Evolutionary conservation across 768 basidiomycete species (phyloP), one percentile per base, ranked within the genome.

Genomic region (Leccinum barrowsii): DNA sequence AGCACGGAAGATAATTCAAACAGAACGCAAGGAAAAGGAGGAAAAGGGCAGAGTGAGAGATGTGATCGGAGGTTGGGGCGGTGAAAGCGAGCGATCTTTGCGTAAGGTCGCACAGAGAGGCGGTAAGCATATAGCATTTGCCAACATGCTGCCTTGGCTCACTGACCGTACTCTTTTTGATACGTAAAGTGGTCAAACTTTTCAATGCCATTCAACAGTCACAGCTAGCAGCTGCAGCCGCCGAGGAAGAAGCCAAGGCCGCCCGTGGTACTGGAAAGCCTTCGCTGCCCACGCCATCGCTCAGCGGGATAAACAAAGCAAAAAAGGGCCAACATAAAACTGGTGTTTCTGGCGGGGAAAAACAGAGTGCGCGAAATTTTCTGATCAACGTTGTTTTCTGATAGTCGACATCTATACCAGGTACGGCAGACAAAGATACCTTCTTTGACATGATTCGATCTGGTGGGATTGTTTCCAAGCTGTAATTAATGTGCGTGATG

Each of bases 31-130:
- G 68, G 88, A 86, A 60, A 87, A 80, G 62, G 88, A 90, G 62
- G 89, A 90, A 62, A 84, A 77, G 61, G 83, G 83, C 12, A 76
- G 84, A 57, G 80, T 89, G 62, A 81, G 75, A 42, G 86, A 89
- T 70, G 83, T 85, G 15, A 92, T 90, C 69, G 91, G 86, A 57
- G 93, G 92, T 44, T 97, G 94, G 94, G 94, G 90, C 30, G 88
- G 82, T 12, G 89, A 90, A 72, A 84, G 82, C 73, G 92, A 87
- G 76, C 82, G 83, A 72, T 87, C 81, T 59, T 77, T 85, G 67
- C 84, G 82, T 71, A 98, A 89, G 79, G 92, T 82, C 72, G 96
- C 87, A 62, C 97, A 87, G 75, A 78, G 90, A 70, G 90, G 90
- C 74, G 90, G 90, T 90, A 70, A 52, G 82, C 65, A 19, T 12